These are phyloP conservation scores for Paecilomyces fulvus DNA, from an alignment of 2,329 filamentous ascomycete genomes.

Conservation along the genomic window DNA sequence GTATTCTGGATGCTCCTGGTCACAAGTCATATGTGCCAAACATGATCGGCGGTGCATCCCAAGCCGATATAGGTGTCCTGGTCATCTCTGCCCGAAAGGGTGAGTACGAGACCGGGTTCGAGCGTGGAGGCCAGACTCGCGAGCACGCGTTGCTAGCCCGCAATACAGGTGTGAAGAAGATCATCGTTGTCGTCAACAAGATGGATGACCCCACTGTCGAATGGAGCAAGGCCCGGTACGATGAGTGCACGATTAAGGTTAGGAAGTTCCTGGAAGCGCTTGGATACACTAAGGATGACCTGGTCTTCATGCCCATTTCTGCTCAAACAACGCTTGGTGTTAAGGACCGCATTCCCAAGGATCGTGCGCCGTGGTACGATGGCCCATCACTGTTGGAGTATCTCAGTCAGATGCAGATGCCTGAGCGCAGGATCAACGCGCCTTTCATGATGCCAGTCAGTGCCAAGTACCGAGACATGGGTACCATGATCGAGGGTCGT, in stretches of 20 bases:
- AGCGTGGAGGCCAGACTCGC: conserved; percentile 90
- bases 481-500: conserved; percentile 96
- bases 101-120: conserved; percentile 98
- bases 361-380: conserved; percentile 71
- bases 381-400: conserved; percentile 90
- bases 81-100: conserved; percentile 96
- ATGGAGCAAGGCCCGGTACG: conserved; percentile 88
- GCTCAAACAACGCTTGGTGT: conserved; percentile 80
- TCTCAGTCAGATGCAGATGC: conserved; percentile 83
- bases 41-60: conserved; percentile 94
- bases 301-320: conserved; percentile 93
- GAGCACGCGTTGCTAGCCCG: conserved; percentile 98
- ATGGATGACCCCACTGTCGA: conserved; percentile 97
- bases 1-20: conserved; percentile 90
- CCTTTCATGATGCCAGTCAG: conserved; percentile 99
- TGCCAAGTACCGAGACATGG: conserved; percentile 94
- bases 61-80: conserved; percentile 87
- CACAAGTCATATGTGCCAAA: conserved; percentile 97
- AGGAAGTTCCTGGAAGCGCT: conserved; percentile 80
- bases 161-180: conserved; percentile 95
- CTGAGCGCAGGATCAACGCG: conserved; percentile 92
- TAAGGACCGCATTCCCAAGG: conserved; percentile 75
- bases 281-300: conserved; percentile 91
- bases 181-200: conserved; percentile 94
- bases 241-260: conserved; percentile 88